A percentile compares a stretch with the other conserved stretches of the same genome.
phyloP scores from a whole-genome alignment of 2,329 filamentous ascomycete genomes.

The Cordyceps pruinosa region DNA sequence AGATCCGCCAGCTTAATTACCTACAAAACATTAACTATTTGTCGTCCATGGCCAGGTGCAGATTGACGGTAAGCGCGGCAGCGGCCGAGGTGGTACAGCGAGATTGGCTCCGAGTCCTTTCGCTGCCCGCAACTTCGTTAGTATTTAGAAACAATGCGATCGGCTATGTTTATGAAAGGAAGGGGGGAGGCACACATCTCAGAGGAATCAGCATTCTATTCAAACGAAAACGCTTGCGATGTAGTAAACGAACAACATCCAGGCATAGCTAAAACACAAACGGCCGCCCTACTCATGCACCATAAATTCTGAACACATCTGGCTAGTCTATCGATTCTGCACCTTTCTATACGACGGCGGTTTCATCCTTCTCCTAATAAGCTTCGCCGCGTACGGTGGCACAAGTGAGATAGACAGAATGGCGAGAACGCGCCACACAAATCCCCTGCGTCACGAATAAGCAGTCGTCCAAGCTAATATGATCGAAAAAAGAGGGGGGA shows the following conservation, averaged over 20 bases:
- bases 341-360: slow-evolving; percentile 96
- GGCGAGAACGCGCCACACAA: slow-evolving; percentile 79
- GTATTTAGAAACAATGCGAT: too few species aligned
- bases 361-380: slow-evolving; percentile 76
- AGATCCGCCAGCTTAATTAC: too few species aligned
- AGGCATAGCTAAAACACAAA: neutral
- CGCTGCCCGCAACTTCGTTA: too few species aligned
- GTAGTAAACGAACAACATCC: neutral
- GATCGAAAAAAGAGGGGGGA: neutral
- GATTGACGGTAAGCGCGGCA: too few species aligned
- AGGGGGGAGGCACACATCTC: too few species aligned
- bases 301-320: neutral
- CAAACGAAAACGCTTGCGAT: neutral
- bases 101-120: too few species aligned
- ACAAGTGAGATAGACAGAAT: slow-evolving; percentile 75
- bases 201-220: too few species aligned
- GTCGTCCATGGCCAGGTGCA: too few species aligned
- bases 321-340: slow-evolving; percentile 48
- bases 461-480: neutral
- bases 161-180: too few species aligned
- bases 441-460: slow-evolving; percentile 50
- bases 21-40: too few species aligned
- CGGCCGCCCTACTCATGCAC: neutral
- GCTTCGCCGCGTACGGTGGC: slow-evolving; percentile 80
- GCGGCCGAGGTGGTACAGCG: too few species aligned